phyloP scores from a whole-genome alignment of 495 filamentous ascomycete species.

The Aspergillus avenaceus region DNA sequence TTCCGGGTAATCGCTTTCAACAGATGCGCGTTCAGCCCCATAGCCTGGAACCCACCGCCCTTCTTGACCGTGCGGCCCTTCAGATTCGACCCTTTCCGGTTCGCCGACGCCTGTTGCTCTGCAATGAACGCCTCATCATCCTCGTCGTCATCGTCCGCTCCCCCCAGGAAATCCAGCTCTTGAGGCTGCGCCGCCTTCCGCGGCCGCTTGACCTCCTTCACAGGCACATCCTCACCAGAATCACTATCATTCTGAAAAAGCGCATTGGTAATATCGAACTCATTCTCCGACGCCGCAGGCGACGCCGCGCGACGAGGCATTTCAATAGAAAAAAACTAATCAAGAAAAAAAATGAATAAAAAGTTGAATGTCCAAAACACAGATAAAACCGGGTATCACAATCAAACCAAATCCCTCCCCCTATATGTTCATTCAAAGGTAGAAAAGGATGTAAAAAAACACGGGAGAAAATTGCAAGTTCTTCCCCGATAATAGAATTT shows the following conservation, averaged over 20 bases:
- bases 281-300: constrained; percentile 81
- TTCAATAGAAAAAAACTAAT: constrained; percentile 1
- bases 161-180: constrained; percentile 43
- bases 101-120: constrained; percentile 73
- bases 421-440: not conserved
- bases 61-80: constrained; percentile 88
- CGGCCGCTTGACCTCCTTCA: constrained; percentile 28
- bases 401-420: not conserved
- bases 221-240: constrained; percentile 37
- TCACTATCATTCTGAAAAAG: constrained; percentile 63
- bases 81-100: constrained; percentile 74
- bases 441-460: not conserved
- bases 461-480: no score
- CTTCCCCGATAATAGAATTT: not conserved
- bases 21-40: constrained; percentile 82
- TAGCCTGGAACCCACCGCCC: constrained; percentile 91
- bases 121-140: constrained; percentile 89
- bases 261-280: constrained; percentile 80
- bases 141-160: constrained; percentile 49
- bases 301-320: constrained; percentile 68
- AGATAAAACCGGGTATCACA: not conserved
- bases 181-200: constrained; percentile 25
- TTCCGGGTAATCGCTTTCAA: constrained; percentile 87
- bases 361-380: not conserved
- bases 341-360: not conserved